Percentiles rank a stretch among this genome's conserved stretches.
These are phyloP conservation scores for Trichophyton mentagrophytes DNA, from an alignment of 2,329 filamentous ascomycete species.

Conservation along the genomic window DNA sequence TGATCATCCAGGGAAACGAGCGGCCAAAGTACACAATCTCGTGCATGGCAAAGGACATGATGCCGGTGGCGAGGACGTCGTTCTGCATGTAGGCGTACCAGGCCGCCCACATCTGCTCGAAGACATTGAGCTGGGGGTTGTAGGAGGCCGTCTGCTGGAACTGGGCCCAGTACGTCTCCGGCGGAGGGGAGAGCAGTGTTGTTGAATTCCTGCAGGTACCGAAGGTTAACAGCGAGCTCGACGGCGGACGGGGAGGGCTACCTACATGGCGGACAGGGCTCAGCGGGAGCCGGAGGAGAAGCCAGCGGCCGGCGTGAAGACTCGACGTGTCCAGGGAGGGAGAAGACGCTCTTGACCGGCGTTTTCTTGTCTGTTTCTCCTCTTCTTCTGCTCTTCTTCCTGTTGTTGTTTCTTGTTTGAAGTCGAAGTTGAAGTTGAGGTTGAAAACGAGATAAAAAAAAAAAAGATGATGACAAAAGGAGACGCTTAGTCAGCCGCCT, in stretches of 20 bases:
- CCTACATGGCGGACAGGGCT: neutral
- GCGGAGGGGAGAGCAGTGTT: slow-evolving; percentile 25
- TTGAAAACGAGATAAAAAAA: neutral
- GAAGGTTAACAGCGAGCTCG: neutral
- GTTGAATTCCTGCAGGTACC: slow-evolving; percentile 33
- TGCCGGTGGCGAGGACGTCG: slow-evolving; percentile 87
- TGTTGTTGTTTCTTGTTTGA: neutral
- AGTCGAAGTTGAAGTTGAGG: neutral
- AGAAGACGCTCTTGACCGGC: too few species aligned
- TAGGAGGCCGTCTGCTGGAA: slow-evolving; percentile 53
- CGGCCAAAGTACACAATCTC: slow-evolving; percentile 91
- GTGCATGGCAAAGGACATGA: slow-evolving; percentile 95
- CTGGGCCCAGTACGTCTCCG: slow-evolving; percentile 51
- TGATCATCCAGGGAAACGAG: slow-evolving; percentile 79
- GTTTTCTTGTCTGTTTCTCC: neutral
- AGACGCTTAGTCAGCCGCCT: neutral
- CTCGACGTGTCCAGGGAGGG: too few species aligned
- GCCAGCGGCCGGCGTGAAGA: neutral
- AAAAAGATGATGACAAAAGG: neutral
- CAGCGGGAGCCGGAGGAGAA: neutral
- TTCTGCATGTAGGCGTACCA: slow-evolving; percentile 99
- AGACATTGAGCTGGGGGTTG: slow-evolving; percentile 75
- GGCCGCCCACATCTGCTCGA: slow-evolving; percentile 82
- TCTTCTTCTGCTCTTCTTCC: too few species aligned
- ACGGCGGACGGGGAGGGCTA: neutral